phyloP scores from a whole-genome alignment of 345 rosid genomes.

The Cardiospermum halicacabum region DNA sequence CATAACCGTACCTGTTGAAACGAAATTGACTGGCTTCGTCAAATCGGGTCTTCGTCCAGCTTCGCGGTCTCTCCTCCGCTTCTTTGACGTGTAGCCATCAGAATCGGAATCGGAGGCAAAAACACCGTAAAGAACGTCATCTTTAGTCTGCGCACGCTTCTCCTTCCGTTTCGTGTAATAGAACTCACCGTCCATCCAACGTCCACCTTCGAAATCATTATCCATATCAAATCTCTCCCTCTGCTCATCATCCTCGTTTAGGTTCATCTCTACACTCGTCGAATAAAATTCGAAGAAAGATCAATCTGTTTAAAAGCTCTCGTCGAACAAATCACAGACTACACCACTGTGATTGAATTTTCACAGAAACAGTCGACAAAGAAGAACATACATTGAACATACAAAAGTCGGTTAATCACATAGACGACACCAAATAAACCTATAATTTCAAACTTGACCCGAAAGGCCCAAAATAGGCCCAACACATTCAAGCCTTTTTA shows the following conservation, averaged over 20 bases:
- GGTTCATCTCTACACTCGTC: too few species aligned
- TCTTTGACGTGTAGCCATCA: conserved; percentile 35
- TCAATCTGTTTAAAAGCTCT: too few species aligned
- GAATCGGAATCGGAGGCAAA: conserved; percentile 62
- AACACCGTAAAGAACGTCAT: conserved; percentile 60
- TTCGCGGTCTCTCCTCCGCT: conserved; percentile 51
- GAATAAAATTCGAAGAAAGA: too few species aligned
- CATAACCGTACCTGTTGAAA: conserved; percentile 62
- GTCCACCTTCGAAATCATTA: conserved; percentile 78
- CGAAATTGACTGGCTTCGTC: conserved; percentile 74
- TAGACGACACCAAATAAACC: too few species aligned
- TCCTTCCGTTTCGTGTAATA: conserved; percentile 54
- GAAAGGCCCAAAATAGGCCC: too few species aligned
- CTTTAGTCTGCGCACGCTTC: conserved; percentile 65
- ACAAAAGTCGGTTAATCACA: too few species aligned
- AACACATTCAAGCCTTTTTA: too few species aligned
- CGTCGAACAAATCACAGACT: too few species aligned
- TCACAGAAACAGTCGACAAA: too few species aligned
- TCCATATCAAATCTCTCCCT: conserved; percentile 84
- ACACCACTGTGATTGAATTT: too few species aligned
- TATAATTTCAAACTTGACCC: too few species aligned
- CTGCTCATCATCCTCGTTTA: conserved; percentile 82
- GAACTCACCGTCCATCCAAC: conserved; percentile 72
- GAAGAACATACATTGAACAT: too few species aligned
- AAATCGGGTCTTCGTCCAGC: conserved; percentile 48